Evolutionary conservation across 2,329 filamentous ascomycete species (phyloP).

Genomic region (Delphinella strobiligena): DNA sequence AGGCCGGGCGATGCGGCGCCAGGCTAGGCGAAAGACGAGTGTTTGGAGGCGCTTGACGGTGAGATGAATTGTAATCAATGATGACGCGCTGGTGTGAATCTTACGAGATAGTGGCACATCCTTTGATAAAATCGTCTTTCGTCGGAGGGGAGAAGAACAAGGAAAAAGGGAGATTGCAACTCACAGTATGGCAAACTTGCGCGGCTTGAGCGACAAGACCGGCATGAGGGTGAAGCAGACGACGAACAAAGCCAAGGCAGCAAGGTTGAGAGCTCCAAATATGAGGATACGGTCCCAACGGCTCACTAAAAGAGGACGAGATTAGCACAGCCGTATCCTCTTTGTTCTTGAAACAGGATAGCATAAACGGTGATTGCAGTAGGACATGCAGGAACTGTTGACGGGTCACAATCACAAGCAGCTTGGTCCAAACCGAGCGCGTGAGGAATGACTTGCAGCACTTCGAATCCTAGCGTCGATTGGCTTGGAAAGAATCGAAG

Average conservation of each 20-base stretch:
- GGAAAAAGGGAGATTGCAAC: slow-evolving; percentile 32
- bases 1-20: slow-evolving; percentile 4
- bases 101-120: not conserved
- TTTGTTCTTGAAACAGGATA: no score
- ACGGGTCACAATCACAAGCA: slow-evolving; percentile 3
- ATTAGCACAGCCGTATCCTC: no score
- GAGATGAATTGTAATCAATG: not conserved
- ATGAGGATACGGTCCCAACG: slow-evolving; percentile 92
- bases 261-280: slow-evolving; percentile 83
- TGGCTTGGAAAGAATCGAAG: not conserved
- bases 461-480: not conserved
- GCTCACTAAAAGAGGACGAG: slow-evolving; percentile 53
- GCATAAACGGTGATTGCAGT: not conserved
- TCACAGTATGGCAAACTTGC: slow-evolving; percentile 96
- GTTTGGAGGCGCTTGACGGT: no score
- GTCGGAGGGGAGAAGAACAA: not conserved
- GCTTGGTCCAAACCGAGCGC: not conserved
- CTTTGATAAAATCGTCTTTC: not conserved
- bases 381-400: slow-evolving; percentile 30
- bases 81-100: slow-evolving; percentile 4
- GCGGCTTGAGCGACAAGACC: slow-evolving; percentile 63
- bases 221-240: slow-evolving; percentile 87
- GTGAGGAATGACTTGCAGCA: not conserved
- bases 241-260: slow-evolving; percentile 81
- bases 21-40: slow-evolving; percentile 2